Conservation (phyloP, 2,329 filamentous ascomycete genomes). For the Exophiala lecanii-corni region DNA sequence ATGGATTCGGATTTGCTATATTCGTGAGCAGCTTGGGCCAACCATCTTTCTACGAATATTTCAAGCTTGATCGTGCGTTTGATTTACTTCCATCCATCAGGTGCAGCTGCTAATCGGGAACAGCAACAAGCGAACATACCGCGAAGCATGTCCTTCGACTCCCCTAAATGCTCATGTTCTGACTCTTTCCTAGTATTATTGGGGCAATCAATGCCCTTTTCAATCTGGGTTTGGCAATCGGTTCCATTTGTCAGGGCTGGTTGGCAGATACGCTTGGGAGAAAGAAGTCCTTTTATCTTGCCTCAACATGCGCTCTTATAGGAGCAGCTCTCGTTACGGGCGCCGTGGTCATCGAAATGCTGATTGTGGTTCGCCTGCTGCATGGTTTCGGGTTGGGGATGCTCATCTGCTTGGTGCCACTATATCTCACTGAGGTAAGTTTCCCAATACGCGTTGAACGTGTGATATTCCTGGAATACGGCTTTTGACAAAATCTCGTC, state of each 20-base stretch:
- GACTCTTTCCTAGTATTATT: conserved; percentile 34
- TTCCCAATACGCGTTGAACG: no score
- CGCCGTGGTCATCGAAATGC: conserved; percentile 11
- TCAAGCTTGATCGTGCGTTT: conserved; percentile 36
- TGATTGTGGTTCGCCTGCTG: conserved; percentile 12
- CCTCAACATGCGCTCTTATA: conserved; percentile 5
- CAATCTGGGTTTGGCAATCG: conserved; percentile 38
- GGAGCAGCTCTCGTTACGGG: conserved; percentile 12
- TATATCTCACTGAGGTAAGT: conserved; percentile 11
- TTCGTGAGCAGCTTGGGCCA: conserved; percentile 50
- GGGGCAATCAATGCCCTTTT: conserved; percentile 43
- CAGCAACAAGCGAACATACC: conserved; percentile 13
- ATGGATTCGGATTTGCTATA: conserved; percentile 48
- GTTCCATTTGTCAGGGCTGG: conserved; percentile 36
- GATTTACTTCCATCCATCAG: not conserved
- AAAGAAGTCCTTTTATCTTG: conserved; percentile 8
- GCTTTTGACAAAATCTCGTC: no score
- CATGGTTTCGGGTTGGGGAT: conserved; percentile 15
- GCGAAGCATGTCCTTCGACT: conserved; percentile 9
- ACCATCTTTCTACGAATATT: conserved; percentile 49
- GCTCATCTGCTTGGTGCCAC: conserved; percentile 14
- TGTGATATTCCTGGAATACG: no score
- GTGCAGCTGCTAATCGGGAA: not conserved
- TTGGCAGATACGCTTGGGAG: conserved; percentile 12
- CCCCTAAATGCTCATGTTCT: no score